Conservation (phyloP, 805 yeast genomes). For the Schizosaccharomyces octosporus region DNA sequence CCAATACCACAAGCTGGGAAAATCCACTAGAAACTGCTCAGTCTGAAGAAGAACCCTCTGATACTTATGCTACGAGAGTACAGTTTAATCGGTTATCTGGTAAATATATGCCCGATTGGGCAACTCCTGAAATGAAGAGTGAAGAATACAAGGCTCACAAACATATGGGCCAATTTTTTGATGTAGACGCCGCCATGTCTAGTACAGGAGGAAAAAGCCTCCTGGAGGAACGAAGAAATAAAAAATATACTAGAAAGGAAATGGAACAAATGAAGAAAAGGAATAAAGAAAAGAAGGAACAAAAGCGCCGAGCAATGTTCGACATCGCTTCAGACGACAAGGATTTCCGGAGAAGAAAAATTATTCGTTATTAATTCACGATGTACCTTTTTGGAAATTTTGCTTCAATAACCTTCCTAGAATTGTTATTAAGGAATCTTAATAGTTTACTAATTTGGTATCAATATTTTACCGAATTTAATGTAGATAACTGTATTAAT, state of each 20-base stretch:
- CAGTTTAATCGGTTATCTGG: neutral
- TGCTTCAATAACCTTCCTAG: too few species aligned
- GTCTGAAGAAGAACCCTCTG: neutral
- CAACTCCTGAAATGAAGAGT: neutral
- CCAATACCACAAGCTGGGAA: neutral
- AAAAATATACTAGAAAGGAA: neutral
- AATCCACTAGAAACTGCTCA: neutral
- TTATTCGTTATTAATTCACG: neutral
- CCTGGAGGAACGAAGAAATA: neutral
- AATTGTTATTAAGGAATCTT: too few species aligned
- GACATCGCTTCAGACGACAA: slow-evolving; percentile 1
- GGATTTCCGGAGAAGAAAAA: neutral
- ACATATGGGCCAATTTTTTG: neutral
- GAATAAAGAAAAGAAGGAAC: neutral
- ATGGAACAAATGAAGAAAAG: slow-evolving; percentile 1
- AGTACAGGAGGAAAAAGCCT: neutral
- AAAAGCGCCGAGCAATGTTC: neutral
- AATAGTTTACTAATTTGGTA: too few species aligned
- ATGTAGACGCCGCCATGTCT: neutral
- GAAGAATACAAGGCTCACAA: neutral
- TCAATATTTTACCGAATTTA: too few species aligned
- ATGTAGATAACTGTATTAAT: too few species aligned
- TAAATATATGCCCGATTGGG: neutral
- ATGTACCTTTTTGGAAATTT: neutral
- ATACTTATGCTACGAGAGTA: neutral